Conservation (phyloP, 2,329 filamentous ascomycete species). For the Arthrobotrys musiformis region DNA sequence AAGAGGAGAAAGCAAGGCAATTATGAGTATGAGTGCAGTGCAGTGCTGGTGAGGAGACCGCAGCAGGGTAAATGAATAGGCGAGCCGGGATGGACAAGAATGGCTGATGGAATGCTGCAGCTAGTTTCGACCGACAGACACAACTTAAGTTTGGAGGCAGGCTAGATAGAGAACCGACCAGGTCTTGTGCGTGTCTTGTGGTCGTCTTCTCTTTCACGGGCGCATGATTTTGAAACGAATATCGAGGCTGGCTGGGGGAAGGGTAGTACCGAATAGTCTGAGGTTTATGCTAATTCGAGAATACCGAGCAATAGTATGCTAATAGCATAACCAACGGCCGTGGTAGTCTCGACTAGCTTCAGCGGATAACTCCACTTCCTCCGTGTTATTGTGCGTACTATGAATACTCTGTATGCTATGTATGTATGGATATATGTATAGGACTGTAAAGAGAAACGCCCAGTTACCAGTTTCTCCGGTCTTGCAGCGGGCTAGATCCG, state of each 20-base stretch:
- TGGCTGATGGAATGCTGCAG: slow-evolving; percentile 39
- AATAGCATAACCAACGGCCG: no score
- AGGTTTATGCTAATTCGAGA: slow-evolving; percentile 13
- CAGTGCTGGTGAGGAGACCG: slow-evolving; percentile 16
- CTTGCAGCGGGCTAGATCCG: slow-evolving; percentile 25
- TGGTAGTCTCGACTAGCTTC: no score
- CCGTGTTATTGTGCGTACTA: not conserved
- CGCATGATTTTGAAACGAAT: slow-evolving; percentile 45
- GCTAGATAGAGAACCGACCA: no score
- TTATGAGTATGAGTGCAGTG: slow-evolving; percentile 5
- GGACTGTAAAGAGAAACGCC: not conserved
- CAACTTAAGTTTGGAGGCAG: no score
- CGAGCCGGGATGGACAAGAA: slow-evolving; percentile 52
- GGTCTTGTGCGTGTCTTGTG: not conserved
- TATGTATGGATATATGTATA: no score
- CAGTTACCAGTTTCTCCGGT: slow-evolving; percentile 22
- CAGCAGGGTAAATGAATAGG: slow-evolving; percentile 54
- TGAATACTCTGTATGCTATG: no score
- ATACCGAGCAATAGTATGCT: not conserved
- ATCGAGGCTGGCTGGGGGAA: slow-evolving; percentile 2
- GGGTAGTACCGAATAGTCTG: not conserved
- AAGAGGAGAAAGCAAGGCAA: slow-evolving; percentile 23
- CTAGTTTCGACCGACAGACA: slow-evolving; percentile 9
- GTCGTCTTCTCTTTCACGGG: slow-evolving; percentile 10
- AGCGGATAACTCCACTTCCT: slow-evolving; percentile 14